Conservation (phyloP, 352 stramenopile genomes). For the Labyrinthula sp. region DNA sequence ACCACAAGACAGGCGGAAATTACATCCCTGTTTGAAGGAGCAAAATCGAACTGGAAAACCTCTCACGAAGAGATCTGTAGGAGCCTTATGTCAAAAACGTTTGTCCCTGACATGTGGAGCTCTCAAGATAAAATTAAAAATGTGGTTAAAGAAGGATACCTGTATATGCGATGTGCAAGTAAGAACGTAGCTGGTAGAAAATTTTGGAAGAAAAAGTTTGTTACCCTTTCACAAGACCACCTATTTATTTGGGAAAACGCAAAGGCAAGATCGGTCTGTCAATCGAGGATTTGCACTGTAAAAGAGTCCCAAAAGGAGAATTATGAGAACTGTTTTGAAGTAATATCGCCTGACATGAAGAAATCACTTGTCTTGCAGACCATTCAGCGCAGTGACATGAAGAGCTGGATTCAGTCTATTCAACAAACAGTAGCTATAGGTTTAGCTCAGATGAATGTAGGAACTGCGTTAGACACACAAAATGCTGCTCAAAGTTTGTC, state of each 20-base stretch:
- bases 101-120: no score
- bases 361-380: slow-evolving; percentile 26
- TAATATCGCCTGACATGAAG: slow-evolving; percentile 27
- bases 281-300: slow-evolving; percentile 19
- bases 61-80: no score
- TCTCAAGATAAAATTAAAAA: no score
- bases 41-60: no score
- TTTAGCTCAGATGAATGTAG: slow-evolving; percentile 15
- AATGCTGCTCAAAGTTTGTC: no score
- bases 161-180: slow-evolving; percentile 23
- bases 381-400: slow-evolving; percentile 12
- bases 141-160: slow-evolving; percentile 20
- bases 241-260: slow-evolving; percentile 19
- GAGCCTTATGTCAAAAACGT: no score
- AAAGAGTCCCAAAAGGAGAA: slow-evolving; percentile 12
- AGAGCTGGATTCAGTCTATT: slow-evolving; percentile 21
- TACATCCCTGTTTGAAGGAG: no score
- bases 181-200: slow-evolving; percentile 1
- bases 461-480: slow-evolving; percentile 15
- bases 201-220: slow-evolving; percentile 21
- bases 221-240: slow-evolving; percentile 21
- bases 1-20: no score
- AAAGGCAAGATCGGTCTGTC: slow-evolving; percentile 14
- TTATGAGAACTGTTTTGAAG: slow-evolving; percentile 22
- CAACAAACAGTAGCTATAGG: slow-evolving; percentile 11